Base-by-base conservation (phyloP, 1,284 basidiomycete genomes). In the Gymnopus androsaceus region DNA sequence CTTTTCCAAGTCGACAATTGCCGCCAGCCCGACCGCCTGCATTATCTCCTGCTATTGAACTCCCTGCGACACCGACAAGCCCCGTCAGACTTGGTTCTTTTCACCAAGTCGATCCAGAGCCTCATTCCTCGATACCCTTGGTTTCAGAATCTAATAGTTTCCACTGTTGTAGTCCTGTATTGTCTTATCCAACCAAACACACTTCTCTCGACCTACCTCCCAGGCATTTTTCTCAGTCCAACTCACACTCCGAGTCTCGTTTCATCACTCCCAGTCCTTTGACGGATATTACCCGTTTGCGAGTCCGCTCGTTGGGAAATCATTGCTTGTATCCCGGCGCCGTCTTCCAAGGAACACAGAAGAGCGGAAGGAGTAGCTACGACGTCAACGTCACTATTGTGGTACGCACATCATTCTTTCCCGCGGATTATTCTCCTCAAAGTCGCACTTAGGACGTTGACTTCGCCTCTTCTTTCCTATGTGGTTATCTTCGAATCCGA, bases 401-500 rank as follows among this genome's bases (percentile, higher is more conserved):
- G 66, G 90, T 90, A 72, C 67, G 88, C 83, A 38, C 54, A 55
- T 51, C 56, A 51, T 61, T 46, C 31, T 47, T 57, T 11, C 4
- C 23, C 25, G 23, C 37, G 12, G 38, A 47, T 36, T 38, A 25
- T 33, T 38, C 47, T 41, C 54, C 47, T 44, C 44, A 51, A n/a
- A 30, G 42, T 48, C 36, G 34, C 54, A 8, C 23, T 21, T 34
- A 92, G 90, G 89, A 94, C 62, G 90, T 95, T 63, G 88, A 93
- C 70, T 87, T 94, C 65, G 72, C 82, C 11, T 81, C 85, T 17
- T 94, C 91, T 0, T 88, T 83, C 54, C 78, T 94, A 7, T 94
- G 90, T 64, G 94, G 94, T 12, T 95, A 95, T 71, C 84, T 96
- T 45, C 86, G 90, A 60, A 96, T 96, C 66, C 86, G 88, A 11